Conservation (phyloP, 495 filamentous ascomycete genomes). For the Podospora fimiseda region DNA sequence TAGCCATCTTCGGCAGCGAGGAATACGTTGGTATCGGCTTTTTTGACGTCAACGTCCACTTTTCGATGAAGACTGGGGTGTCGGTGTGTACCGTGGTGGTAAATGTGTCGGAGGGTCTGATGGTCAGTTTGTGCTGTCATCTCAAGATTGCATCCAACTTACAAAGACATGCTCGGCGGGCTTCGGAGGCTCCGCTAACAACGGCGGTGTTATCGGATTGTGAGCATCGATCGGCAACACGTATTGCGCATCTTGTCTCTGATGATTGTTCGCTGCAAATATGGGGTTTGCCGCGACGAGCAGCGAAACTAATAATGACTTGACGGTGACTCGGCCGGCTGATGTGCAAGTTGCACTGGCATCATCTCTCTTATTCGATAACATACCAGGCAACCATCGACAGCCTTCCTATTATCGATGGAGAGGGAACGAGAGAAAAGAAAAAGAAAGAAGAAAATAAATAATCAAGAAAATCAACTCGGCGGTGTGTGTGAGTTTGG, state of each 20-base stretch:
- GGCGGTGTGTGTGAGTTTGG: too few species aligned
- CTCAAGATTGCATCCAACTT: conserved; percentile 18
- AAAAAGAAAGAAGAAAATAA: not conserved
- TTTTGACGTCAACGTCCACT: conserved; percentile 57
- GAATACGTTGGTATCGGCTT: conserved; percentile 57
- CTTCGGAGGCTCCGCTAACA: conserved; percentile 34
- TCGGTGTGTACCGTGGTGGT: conserved; percentile 73
- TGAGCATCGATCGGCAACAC: conserved; percentile 31
- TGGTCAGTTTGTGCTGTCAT: conserved; percentile 14
- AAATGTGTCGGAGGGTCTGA: conserved; percentile 80
- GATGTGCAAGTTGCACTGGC: conserved; percentile 35
- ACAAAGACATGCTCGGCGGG: conserved; percentile 47
- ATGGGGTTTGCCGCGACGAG: conserved; percentile 42
- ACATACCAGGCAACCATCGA: conserved; percentile 27
- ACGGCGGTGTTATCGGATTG: conserved; percentile 27
- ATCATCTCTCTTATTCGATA: conserved; percentile 30
- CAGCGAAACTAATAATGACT: conserved; percentile 57
- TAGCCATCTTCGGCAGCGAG: conserved; percentile 59
- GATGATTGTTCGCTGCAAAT: conserved; percentile 17
- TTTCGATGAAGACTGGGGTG: conserved; percentile 69
- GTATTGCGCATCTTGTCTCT: conserved; percentile 15
- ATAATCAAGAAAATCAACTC: too few species aligned
- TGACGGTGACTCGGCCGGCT: conserved; percentile 53
- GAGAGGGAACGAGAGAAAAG: too few species aligned
- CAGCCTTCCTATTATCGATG: not conserved